A percentile compares a stretch with the other conserved stretches of the same genome.
Conservation (phyloP, 2,329 filamentous ascomycete genomes). For the Rhynchosporium agropyri region DNA sequence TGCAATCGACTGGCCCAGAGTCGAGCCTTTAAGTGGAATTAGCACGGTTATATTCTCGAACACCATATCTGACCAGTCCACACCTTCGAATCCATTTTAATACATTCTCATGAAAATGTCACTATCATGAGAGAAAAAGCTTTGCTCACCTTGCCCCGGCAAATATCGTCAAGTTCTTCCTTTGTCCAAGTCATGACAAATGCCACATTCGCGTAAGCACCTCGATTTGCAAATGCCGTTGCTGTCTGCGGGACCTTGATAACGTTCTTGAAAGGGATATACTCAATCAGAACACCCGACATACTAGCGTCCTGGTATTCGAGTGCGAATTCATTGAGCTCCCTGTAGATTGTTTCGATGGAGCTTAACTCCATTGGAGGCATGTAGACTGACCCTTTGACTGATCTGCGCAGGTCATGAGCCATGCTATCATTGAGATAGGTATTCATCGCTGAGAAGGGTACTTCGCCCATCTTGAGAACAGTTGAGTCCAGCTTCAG, state of each 20-base stretch:
- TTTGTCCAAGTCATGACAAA: constrained; percentile 40
- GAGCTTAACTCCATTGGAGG: constrained; percentile 39
- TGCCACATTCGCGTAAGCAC: constrained; percentile 36
- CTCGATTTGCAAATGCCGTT: constrained; percentile 38
- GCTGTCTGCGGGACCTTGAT: constrained; percentile 30
- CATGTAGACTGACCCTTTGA: constrained; percentile 44
- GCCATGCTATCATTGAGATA: constrained; percentile 39
- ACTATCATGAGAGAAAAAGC: too few species aligned
- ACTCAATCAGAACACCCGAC: constrained; percentile 35
- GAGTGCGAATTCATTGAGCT: constrained; percentile 40
- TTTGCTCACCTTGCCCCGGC: constrained; percentile 19
- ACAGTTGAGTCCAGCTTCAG: constrained; percentile 38
- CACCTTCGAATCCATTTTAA: too few species aligned
- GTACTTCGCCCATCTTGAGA: constrained; percentile 37
- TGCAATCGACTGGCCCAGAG: constrained; percentile 19
- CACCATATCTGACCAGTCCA: too few species aligned
- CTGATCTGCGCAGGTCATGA: constrained; percentile 45
- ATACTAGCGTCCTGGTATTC: constrained; percentile 26
- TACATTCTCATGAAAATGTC: too few species aligned
- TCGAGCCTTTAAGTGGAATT: constrained; percentile 19
- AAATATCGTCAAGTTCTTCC: constrained; percentile 18
- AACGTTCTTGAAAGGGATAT: constrained; percentile 30
- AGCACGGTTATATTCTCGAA: not conserved
- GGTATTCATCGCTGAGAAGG: constrained; percentile 43
- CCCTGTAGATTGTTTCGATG: constrained; percentile 36